Evolutionary conservation across 2,329 filamentous ascomycete genomes (phyloP).

Genomic region (Leptographium galeiforme): DNA sequence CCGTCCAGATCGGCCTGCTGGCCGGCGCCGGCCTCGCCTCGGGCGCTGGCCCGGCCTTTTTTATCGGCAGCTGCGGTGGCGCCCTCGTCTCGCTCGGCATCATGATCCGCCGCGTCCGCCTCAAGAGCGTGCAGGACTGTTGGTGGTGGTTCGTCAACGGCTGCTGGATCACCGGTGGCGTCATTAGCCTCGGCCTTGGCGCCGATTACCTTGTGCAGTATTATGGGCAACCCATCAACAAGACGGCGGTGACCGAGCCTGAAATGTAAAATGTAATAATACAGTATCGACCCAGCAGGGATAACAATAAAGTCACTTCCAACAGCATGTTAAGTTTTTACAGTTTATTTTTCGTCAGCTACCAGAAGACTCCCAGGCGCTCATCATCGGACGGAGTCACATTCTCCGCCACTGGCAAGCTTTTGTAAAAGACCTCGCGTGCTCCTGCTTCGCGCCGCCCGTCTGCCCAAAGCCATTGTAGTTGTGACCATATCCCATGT

Average conservation of each 20-base stretch:
- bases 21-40: slow-evolving; percentile 54
- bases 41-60: slow-evolving; percentile 57
- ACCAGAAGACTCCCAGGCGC: not conserved
- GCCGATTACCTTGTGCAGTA: slow-evolving; percentile 46
- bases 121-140: slow-evolving; percentile 53
- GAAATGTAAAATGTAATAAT: not conserved
- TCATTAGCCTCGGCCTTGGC: slow-evolving; percentile 43
- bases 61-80: slow-evolving; percentile 52
- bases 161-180: slow-evolving; percentile 54
- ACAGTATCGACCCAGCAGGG: not conserved
- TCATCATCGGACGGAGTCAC: not conserved
- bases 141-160: slow-evolving; percentile 71
- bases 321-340: not conserved
- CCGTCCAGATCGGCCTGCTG: slow-evolving; percentile 55
- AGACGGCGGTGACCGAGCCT: not conserved
- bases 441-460: not conserved
- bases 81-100: slow-evolving; percentile 44
- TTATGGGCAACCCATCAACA: slow-evolving; percentile 7
- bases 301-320: not conserved
- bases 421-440: slow-evolving; percentile 1
- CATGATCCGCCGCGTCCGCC: slow-evolving; percentile 55
- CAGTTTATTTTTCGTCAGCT: not conserved
- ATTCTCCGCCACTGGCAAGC: not conserved
- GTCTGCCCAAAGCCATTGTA: not conserved
- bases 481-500: not conserved